Conservation (phyloP, 2,329 filamentous ascomycete genomes). For the Aureobasidium subglaciale region DNA sequence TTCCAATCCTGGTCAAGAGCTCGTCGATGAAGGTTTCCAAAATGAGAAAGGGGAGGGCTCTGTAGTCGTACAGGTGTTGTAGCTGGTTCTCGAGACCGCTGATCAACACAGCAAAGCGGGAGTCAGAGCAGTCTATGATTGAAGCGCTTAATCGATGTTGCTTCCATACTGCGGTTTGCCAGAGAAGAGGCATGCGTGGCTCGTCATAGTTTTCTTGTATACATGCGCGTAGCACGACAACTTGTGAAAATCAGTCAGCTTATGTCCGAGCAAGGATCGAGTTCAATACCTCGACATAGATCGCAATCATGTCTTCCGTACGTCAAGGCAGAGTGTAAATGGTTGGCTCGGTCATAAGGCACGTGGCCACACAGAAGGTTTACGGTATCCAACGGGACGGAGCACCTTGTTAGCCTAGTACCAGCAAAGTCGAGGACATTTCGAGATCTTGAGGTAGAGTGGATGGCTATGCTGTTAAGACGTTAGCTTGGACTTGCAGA, state of each 20-base stretch:
- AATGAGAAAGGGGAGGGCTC: neutral
- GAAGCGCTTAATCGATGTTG: neutral
- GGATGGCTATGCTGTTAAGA: neutral
- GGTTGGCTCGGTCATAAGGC: neutral
- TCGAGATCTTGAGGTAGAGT: neutral
- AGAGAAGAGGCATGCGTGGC: neutral
- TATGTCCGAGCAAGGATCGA: neutral
- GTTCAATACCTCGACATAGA: neutral
- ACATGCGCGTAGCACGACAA: neutral
- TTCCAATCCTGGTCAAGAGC: neutral
- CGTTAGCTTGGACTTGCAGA: neutral
- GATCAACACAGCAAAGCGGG: neutral
- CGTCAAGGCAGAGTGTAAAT: neutral
- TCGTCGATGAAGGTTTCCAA: neutral
- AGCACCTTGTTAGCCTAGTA: neutral
- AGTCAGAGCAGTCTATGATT: neutral
- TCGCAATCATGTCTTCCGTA: slow-evolving; percentile 4
- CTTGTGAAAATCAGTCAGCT: neutral
- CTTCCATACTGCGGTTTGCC: slow-evolving; percentile 1
- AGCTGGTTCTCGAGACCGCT: neutral
- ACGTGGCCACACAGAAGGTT: neutral
- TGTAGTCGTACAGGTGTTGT: neutral
- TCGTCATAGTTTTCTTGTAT: neutral
- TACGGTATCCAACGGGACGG: neutral
- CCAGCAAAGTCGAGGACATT: neutral